Percentiles rank a stretch among this genome's conserved stretches.
These are phyloP conservation scores for Ambrosia artemisiifolia DNA, from an alignment of 129 eudicot genomes.

Conservation along the genomic window DNA sequence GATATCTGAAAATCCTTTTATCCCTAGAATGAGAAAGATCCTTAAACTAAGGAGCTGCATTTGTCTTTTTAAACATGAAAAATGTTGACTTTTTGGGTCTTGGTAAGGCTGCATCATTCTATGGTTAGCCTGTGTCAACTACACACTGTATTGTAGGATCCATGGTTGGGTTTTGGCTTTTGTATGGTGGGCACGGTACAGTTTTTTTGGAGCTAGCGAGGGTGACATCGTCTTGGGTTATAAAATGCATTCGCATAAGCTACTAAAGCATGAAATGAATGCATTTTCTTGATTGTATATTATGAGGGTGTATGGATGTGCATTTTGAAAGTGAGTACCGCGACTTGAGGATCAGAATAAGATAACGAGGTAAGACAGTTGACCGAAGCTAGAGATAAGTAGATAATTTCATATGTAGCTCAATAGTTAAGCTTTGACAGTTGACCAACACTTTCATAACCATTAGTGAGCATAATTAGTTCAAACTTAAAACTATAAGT, in stretches of 20 bases:
- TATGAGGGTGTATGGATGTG: neutral
- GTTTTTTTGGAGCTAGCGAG: constrained; percentile 97
- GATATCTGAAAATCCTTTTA: neutral
- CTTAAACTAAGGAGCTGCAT: constrained; percentile 6
- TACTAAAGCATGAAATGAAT: neutral
- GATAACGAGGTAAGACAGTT: neutral
- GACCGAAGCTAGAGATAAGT: neutral
- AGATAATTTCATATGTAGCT: neutral
- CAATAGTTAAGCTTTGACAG: neutral
- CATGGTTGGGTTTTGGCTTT: constrained; percentile 97
- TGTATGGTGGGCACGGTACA: constrained; percentile 83
- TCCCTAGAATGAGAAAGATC: neutral
- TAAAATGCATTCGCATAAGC: constrained; percentile 77
- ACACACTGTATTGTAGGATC: constrained; percentile 98
- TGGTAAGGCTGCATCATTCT: constrained; percentile 82
- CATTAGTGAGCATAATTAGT: too few species aligned
- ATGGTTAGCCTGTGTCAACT: constrained; percentile 94
- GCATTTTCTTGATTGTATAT: neutral
- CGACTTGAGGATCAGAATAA: neutral
- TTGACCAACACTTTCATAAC: too few species aligned
- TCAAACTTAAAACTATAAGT: too few species aligned
- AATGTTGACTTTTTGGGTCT: constrained; percentile 16
- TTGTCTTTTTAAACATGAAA: neutral
- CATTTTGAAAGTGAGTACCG: neutral
- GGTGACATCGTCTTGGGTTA: constrained; percentile 91